These are phyloP conservation scores for Ilex paraguariensis DNA, from an alignment of 305 asterid genomes.

Conservation along the genomic window DNA sequence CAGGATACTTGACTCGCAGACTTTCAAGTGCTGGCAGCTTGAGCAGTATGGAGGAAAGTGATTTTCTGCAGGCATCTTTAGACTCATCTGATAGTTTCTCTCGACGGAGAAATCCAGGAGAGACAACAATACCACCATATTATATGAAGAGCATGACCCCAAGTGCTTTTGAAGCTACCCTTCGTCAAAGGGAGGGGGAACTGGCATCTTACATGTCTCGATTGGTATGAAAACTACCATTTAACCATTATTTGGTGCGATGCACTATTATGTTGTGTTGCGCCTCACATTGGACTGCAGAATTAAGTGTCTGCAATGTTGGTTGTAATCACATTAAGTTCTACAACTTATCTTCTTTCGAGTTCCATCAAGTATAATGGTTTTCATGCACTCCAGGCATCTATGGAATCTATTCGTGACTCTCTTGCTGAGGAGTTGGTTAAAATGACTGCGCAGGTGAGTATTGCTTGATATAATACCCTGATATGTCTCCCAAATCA, in stretches of 20 bases:
- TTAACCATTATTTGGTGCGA: neutral
- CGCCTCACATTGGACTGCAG: neutral
- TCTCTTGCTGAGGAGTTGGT: constrained; percentile 93
- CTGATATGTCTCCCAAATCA: neutral
- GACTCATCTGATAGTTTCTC: constrained; percentile 64
- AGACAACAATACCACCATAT: constrained; percentile 60
- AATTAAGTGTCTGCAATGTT: neutral
- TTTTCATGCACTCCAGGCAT: constrained; percentile 44
- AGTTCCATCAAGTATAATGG: too few relatives aligned
- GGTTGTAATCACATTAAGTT: neutral
- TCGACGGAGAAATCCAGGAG: constrained; percentile 56
- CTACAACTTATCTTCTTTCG: too few relatives aligned
- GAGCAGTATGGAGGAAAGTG: constrained; percentile 93
- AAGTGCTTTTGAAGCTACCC: constrained; percentile 71
- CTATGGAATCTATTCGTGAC: constrained; percentile 90
- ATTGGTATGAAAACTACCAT: constrained; percentile 43
- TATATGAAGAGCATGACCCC: constrained; percentile 71
- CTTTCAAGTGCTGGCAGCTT: constrained; percentile 83
- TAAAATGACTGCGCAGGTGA: constrained; percentile 84
- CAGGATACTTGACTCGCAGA: constrained; percentile 65
- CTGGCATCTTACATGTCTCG: constrained; percentile 88
- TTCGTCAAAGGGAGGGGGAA: constrained; percentile 94
- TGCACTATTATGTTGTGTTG: neutral
- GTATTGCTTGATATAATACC: constrained; percentile 1
- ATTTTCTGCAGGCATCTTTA: constrained; percentile 72